phyloP scores from a whole-genome alignment of 176 grass and related monocot species.

The Triticum timopheevii region DNA sequence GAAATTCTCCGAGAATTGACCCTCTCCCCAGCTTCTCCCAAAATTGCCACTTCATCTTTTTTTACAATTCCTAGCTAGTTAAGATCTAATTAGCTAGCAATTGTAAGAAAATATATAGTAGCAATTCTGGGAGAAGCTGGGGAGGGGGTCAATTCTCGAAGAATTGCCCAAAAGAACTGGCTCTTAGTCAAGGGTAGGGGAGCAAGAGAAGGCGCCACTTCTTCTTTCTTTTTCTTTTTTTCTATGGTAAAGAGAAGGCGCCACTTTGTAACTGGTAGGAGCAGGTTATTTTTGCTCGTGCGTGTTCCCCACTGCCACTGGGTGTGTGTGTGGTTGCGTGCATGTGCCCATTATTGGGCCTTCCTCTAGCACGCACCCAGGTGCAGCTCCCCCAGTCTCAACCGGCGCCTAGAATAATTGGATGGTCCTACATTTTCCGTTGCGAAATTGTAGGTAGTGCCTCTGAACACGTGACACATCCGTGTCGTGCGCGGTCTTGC shows the following conservation, averaged over 20 bases:
- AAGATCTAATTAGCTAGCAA: no score
- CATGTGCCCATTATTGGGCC: constrained; percentile 50
- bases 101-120: no score
- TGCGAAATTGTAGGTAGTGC: not conserved
- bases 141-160: no score
- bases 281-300: not conserved
- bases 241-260: not conserved
- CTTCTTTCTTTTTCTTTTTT: no score
- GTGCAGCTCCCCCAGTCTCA: constrained; percentile 36
- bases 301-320: not conserved
- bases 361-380: constrained; percentile 23
- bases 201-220: no score
- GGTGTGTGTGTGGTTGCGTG: constrained; percentile 14
- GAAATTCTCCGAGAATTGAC: no score
- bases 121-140: no score
- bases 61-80: no score
- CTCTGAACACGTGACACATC: constrained; percentile 18
- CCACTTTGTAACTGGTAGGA: not conserved
- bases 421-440: constrained; percentile 35
- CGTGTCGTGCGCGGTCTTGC: constrained; percentile 7
- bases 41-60: no score
- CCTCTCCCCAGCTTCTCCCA: no score
- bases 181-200: no score
- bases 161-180: no score
- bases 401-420: constrained; percentile 15